Base-by-base conservation (phyloP, 768 basidiomycete species). In the Termitomyces heimii region DNA sequence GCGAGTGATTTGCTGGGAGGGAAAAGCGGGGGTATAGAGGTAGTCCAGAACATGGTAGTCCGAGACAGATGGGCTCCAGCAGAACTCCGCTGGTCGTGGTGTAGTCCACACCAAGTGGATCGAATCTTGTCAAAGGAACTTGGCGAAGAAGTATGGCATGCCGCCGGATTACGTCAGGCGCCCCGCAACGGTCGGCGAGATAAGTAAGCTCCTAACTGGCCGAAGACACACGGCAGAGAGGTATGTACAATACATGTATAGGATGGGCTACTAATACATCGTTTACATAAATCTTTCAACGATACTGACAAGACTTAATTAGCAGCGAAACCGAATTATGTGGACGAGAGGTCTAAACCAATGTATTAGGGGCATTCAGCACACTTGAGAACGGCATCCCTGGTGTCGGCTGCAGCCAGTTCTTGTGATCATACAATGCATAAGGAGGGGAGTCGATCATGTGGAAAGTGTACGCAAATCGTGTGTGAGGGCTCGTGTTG, bases 391-490 rank as follows among this genome's bases (percentile, higher is more conserved):
- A 97, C 1, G 94, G 92, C 87, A 91, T 88, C 13, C 77, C 81
- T 10, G 74, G 61, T 3, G 93, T 93, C 1, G 95, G 94, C 68
- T 98, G 95, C 57, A 98, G 74, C 95, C 95, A 97, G 67, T 97
- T 98, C 82, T 91, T 92, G 65, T 84, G 80, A 60, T 98, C 96
- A 57, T 95, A 97, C 40, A 67, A 71, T 7, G 84, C 89, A 63
- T 79, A 72, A 24, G 83, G 86, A 40, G 80, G 79, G 20, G 81
- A 86, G 65, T 96, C 92, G 48, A 94, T 86, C 91, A 93, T 92
- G 63, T 94, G 95, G 70, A 97, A 98, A 0, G 97, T 98, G 68
- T 98, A 99, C 29, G 95, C 95, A 62, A 86, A 92, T 55, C 97
- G 81, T 1, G 92, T 92, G 59, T 85, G 78, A 22, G 81, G 75